A percentile compares a stretch with the other conserved stretches of the same genome.
Evolutionary conservation across 2,329 filamentous ascomycete genomes (phyloP).

Genomic region (Neurospora crassa): DNA sequence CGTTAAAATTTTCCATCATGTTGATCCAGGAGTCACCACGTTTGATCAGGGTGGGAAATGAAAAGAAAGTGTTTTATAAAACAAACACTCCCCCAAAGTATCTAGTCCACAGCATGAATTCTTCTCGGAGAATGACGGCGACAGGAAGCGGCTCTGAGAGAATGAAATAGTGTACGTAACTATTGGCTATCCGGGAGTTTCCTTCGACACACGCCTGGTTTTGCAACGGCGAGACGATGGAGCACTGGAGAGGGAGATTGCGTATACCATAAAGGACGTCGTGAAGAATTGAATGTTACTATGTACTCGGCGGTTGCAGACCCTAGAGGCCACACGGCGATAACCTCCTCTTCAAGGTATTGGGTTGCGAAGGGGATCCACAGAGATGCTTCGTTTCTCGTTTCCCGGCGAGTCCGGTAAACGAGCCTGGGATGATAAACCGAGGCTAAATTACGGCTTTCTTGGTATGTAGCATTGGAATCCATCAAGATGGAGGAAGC

Average conservation of each 20-base stretch:
- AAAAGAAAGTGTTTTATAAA: background rate
- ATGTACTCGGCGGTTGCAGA: background rate
- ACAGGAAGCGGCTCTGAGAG: constrained; percentile 4
- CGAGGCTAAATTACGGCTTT: background rate
- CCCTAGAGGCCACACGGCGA: background rate
- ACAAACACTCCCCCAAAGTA: background rate
- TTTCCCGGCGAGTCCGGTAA: background rate
- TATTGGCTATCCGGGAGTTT: constrained; percentile 3
- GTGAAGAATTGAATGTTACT: background rate
- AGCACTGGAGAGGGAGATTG: background rate
- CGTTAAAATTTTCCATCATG: background rate
- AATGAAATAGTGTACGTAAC: background rate
- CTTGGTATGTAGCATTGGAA: background rate
- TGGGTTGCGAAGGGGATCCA: background rate
- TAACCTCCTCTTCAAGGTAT: background rate
- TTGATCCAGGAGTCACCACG: background rate
- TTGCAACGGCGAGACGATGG: background rate
- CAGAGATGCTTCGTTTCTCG: background rate
- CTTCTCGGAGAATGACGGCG: background rate
- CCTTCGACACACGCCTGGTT: constrained; percentile 1
- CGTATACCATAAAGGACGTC: background rate
- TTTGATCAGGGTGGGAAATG: background rate
- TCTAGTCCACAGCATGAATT: background rate
- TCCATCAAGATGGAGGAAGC: background rate
- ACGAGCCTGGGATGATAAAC: background rate